Evolutionary conservation across 441 rosid genomes (phyloP), one percentile per base, ranked within the genome.

Genomic region (Syzygium syzygioides): DNA sequence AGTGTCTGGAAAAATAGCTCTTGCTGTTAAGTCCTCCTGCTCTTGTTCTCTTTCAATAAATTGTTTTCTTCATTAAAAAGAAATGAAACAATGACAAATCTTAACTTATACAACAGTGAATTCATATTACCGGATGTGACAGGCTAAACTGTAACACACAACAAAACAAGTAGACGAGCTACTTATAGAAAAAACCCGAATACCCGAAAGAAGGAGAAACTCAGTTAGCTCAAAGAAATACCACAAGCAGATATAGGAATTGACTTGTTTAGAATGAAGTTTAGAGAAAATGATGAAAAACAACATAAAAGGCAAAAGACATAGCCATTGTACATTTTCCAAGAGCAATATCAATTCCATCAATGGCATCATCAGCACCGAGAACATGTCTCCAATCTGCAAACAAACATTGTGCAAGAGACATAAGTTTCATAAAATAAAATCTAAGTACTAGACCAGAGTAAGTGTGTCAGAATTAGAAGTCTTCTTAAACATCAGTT

Each of bases 351-450:
- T 94, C 97, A 89, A 96, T 95, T 87, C 94, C 97, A 89, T 96
- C 95, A 37, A 98, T 91, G 71, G 86, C 94, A 88, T 98, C 99
- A 90, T 92, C 92, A 86, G 93, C 79, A 76, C 97, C 98, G 15
- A 97, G 96, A 89, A 96, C 96, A 92, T 93, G 99, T 87, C 99
- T 93, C 99, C 99, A 98, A 94, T 96, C 99, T 98, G 93, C 92
- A 95, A 4, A 88, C 86, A 88, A 79, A 23, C 55, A 89, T 55
- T 11, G 83, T 13, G 84, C 84, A 76, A 76, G n/a, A 76, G 83
- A 76, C 2, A 23, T 76, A 26, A 76, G 53, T 41, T 41, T 25
- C 84, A 76, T 52, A 41, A 76, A 76, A 76, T 13, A 76, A 23
- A 41, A 76, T 76, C 53, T 12, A 76, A 76, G 52, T 41, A 76